These are phyloP conservation scores for Coemansia sp. DNA, from an alignment of 192 early-diverging fungal genomes.

Conservation along the genomic window DNA sequence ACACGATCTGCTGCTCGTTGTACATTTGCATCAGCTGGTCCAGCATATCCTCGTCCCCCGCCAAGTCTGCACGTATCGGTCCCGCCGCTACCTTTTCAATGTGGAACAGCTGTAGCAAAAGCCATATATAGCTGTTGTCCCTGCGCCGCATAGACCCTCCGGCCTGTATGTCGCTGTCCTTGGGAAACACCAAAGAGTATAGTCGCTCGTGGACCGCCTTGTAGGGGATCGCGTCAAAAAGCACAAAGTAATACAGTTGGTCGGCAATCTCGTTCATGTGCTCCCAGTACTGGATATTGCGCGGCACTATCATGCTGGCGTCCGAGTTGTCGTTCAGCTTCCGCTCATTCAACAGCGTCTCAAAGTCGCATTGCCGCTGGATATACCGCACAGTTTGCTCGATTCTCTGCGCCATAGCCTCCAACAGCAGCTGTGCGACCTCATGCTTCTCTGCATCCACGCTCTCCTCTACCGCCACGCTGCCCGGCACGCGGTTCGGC, in stretches of 20 bases:
- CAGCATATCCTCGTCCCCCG: conserved; percentile 72
- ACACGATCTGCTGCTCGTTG: conserved; percentile 75
- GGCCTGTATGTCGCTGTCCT: conserved; percentile 57
- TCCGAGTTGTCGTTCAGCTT: conserved; percentile 44
- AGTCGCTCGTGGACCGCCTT: conserved; percentile 61
- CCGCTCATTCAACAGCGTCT: conserved; percentile 47
- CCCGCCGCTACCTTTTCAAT: conserved; percentile 68
- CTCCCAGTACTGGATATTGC: conserved; percentile 73
- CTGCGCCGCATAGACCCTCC: conserved; percentile 53
- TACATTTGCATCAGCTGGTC: conserved; percentile 72
- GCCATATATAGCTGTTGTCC: conserved; percentile 77
- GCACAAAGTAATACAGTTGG: conserved; percentile 75
- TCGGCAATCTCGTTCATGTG: conserved; percentile 76
- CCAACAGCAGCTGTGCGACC: conserved; percentile 41
- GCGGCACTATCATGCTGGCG: conserved; percentile 67
- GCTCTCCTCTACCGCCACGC: conserved; percentile 21
- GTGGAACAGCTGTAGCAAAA: conserved; percentile 72
- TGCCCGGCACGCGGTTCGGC: conserved; percentile 19
- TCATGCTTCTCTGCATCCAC: conserved; percentile 38
- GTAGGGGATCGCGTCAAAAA: conserved; percentile 62
- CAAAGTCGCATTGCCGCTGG: conserved; percentile 58
- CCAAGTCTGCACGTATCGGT: conserved; percentile 67
- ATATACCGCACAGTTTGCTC: conserved; percentile 52
- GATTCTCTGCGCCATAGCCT: conserved; percentile 49
- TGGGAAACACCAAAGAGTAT: conserved; percentile 60